Evolutionary conservation across 192 early-diverging fungal species (phyloP).

Genomic region (Coemansia sp.): DNA sequence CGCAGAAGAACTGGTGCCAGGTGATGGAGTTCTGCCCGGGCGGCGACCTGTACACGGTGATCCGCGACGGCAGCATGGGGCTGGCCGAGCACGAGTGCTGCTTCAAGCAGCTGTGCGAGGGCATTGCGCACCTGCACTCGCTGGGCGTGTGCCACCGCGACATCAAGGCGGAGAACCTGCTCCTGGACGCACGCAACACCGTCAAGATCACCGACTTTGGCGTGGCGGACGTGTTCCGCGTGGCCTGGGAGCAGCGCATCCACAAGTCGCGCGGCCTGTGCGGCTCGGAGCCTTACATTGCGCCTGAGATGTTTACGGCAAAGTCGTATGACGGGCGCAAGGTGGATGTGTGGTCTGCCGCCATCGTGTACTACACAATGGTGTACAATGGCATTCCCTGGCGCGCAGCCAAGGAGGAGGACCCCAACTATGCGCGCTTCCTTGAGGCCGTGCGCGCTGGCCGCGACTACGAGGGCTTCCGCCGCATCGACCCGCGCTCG

Average conservation of each 20-base stretch:
- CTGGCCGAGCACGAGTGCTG: slow-evolving; percentile 83
- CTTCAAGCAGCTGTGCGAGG: slow-evolving; percentile 88
- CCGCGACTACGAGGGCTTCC: slow-evolving; percentile 77
- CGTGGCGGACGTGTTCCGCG: slow-evolving; percentile 91
- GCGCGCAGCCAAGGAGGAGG: slow-evolving; percentile 58
- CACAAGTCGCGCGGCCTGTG: slow-evolving; percentile 86
- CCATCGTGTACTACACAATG: slow-evolving; percentile 87
- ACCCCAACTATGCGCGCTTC: slow-evolving; percentile 63
- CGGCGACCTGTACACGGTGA: slow-evolving; percentile 84
- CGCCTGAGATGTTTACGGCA: slow-evolving; percentile 77
- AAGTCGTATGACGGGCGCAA: slow-evolving; percentile 86
- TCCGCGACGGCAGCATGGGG: slow-evolving; percentile 73
- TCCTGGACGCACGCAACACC: slow-evolving; percentile 74
- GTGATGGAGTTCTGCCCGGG: slow-evolving; percentile 87
- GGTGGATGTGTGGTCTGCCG: slow-evolving; percentile 93
- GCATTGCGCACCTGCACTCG: slow-evolving; percentile 86
- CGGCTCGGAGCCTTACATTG: slow-evolving; percentile 96
- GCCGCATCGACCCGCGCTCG: slow-evolving; percentile 64
- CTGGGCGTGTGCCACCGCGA: slow-evolving; percentile 95
- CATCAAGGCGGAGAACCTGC: slow-evolving; percentile 82
- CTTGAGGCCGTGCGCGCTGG: slow-evolving; percentile 58
- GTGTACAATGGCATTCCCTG: slow-evolving; percentile 68
- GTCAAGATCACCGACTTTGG: slow-evolving; percentile 99
- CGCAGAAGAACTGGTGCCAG: slow-evolving; percentile 76
- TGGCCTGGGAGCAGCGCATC: slow-evolving; percentile 73